These are phyloP conservation scores for Plasmodium ovale DNA, from an alignment of 169 alveolate genomes.

Conservation along the genomic window DNA sequence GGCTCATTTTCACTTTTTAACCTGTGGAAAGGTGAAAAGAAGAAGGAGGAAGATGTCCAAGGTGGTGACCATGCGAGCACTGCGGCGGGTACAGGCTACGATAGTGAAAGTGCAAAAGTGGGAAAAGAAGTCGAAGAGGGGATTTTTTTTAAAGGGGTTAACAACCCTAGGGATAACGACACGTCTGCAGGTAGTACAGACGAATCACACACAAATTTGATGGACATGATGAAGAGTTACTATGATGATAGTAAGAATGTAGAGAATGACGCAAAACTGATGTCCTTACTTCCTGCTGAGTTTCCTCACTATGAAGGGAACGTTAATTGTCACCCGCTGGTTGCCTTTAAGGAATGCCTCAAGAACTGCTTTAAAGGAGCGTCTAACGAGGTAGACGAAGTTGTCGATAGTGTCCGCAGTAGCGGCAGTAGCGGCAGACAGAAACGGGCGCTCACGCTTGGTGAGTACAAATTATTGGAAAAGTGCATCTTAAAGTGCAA, in stretches of 20 bases:
- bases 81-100: no score
- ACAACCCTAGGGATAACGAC: not conserved
- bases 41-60: not conserved
- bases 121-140: not conserved
- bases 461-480: slow-evolving; percentile 23
- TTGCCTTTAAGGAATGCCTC: slow-evolving; percentile 11
- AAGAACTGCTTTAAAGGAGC: slow-evolving; percentile 14
- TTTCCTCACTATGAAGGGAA: slow-evolving; percentile 2
- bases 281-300: slow-evolving; percentile 5
- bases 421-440: not conserved
- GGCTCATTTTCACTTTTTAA: not conserved
- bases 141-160: not conserved
- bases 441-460: not conserved
- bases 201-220: not conserved
- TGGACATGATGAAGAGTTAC: slow-evolving; percentile 2
- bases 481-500: slow-evolving; percentile 38
- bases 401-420: not conserved
- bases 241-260: slow-evolving; percentile 10
- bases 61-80: not conserved
- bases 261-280: slow-evolving; percentile 4
- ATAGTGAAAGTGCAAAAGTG: not conserved
- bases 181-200: not conserved
- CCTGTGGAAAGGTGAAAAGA: not conserved
- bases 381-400: not conserved
- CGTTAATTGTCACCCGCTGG: slow-evolving; percentile 16